Evolutionary conservation across 1,284 basidiomycete species (phyloP).

Genomic region (Pholiota adiposa): DNA sequence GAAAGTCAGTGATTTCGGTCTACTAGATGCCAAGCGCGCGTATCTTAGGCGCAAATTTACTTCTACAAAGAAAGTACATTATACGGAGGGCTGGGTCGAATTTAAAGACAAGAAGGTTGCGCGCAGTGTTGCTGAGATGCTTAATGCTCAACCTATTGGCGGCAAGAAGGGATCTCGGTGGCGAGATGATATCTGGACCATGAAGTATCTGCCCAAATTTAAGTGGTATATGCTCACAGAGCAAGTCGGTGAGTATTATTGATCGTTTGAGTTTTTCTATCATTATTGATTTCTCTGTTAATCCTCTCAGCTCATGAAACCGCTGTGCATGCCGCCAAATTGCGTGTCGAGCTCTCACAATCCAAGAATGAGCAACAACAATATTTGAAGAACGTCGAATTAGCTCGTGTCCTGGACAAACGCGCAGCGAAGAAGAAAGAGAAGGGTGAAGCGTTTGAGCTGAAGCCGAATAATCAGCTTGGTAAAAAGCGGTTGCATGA

Average conservation of each 20-base stretch:
- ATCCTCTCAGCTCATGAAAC: constrained; percentile 83
- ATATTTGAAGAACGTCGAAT: constrained; percentile 94
- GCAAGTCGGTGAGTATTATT: constrained; percentile 83
- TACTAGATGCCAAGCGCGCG: constrained; percentile 76
- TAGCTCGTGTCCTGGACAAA: constrained; percentile 90
- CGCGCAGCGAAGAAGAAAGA: constrained; percentile 75
- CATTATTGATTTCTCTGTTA: constrained; percentile 1
- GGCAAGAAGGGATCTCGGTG: constrained; percentile 92
- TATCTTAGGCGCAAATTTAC: constrained; percentile 80
- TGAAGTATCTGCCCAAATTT: constrained; percentile 98
- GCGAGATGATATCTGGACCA: constrained; percentile 99
- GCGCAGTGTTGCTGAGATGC: constrained; percentile 89
- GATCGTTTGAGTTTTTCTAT: background rate
- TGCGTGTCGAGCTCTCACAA: constrained; percentile 91
- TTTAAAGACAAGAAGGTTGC: constrained; percentile 94
- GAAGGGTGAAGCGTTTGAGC: constrained; percentile 50
- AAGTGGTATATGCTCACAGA: constrained; percentile 99
- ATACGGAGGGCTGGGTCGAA: constrained; percentile 98
- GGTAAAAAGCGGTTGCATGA: constrained; percentile 33
- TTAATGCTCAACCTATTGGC: constrained; percentile 96
- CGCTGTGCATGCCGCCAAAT: constrained; percentile 83
- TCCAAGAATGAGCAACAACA: constrained; percentile 90
- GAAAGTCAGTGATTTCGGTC: constrained; percentile 5
- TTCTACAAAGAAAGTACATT: constrained; percentile 84
- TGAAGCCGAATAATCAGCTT: constrained; percentile 34